Evolutionary conservation across 192 early-diverging fungal species (phyloP), one percentile per base, ranked within the genome.

Genomic region (Coemansia reversa): DNA sequence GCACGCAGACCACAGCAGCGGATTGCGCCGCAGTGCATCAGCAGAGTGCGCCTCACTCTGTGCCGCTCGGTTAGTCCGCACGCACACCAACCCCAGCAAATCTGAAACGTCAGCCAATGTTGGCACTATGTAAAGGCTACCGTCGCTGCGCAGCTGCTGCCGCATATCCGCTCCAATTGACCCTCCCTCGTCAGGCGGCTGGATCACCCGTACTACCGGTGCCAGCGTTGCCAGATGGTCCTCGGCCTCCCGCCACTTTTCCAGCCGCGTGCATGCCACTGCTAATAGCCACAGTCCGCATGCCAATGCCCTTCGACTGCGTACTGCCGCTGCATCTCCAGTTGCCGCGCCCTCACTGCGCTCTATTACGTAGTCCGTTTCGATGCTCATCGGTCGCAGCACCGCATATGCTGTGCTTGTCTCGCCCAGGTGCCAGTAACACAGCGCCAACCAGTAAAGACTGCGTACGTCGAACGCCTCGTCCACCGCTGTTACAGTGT

Each of bases 201-300:
- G 66, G 5, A 77, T 45, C 39, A 60, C 56, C 60, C 27, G 53
- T 2, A 75, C 48, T 0, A 62, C 42, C 2, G n/a, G 55, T 2
- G 55, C 18, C 4, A 83, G 74, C 23, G 61, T 24, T 2, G 57
- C 30, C 4, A 83, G 66, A 18, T 79, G 62, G 55, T 76, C 72
- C 59, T 83, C 82, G 22, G 82, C 82, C 20, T 83, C 82, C 28
- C 72, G 73, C 82, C 82, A 83, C 48, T 76, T 79, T 22, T 74
- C 73, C 14, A 83, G 57, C n/a, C 73, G 74, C n/a, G 77, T 70
- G 50, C 72, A 75, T 32, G 69, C 29, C 58, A 76, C 68, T 9
- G 70, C 71, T 18, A 78, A 62, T 28, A 79, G 60, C 78, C 78
- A 81, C 56, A 81, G 18, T 1, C 69, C 66, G 42, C 78, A 81